A percentile compares a stretch with the other conserved stretches of the same genome.
phyloP scores from a whole-genome alignment of 140 eudicot species.

The Flaveria floridana region DNA sequence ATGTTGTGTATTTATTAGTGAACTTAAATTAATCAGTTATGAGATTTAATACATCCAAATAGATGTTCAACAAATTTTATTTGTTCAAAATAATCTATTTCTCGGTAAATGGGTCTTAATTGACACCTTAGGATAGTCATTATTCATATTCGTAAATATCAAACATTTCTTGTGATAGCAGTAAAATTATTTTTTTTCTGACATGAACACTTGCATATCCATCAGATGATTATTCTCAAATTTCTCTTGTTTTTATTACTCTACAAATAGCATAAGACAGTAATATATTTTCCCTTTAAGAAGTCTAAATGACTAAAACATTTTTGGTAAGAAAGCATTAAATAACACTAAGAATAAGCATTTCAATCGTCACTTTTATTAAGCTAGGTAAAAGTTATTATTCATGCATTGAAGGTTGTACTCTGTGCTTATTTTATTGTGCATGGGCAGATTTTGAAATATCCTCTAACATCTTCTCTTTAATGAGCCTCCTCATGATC shows the following conservation, averaged over 20 bases:
- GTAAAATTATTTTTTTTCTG: too few relatives aligned
- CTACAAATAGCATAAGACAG: background rate
- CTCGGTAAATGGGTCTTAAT: too few relatives aligned
- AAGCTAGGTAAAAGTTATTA: background rate
- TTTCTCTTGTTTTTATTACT: background rate
- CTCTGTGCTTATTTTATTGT: background rate
- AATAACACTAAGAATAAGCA: background rate
- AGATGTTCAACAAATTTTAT: too few relatives aligned
- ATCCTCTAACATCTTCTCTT: constrained; percentile 56
- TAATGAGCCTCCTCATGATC: constrained; percentile 82
- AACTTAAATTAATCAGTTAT: too few relatives aligned
- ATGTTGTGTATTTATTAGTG: too few relatives aligned
- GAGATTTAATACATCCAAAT: too few relatives aligned
- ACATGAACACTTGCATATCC: background rate
- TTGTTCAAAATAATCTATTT: too few relatives aligned
- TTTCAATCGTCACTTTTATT: constrained; percentile 2
- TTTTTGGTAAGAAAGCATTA: background rate
- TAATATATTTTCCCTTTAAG: background rate
- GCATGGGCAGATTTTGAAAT: constrained; percentile 33
- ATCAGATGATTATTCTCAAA: background rate
- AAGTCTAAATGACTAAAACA: background rate
- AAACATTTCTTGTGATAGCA: too few relatives aligned
- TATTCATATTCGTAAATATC: too few relatives aligned
- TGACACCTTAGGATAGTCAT: too few relatives aligned
- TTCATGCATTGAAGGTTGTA: constrained; percentile 12